Conservation (phyloP, 192 early-diverging fungal species). For the Umbelopsis vinacea region DNA sequence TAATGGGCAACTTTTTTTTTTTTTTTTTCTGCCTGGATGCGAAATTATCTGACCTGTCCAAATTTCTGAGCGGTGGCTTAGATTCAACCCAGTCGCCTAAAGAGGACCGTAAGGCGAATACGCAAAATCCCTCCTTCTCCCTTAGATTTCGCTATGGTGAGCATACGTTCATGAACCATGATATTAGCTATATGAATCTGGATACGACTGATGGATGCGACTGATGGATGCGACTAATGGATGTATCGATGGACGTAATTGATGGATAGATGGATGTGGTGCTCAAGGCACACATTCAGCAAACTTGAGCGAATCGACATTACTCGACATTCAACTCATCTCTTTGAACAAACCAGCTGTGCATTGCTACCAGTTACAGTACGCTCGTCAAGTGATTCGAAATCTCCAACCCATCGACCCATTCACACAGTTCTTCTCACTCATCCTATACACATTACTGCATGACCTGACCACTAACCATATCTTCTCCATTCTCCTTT, state of each 20-base stretch:
- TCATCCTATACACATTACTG: neutral
- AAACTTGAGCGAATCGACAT: too few relatives aligned
- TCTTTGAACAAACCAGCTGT: too few relatives aligned
- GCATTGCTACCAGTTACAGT: too few relatives aligned
- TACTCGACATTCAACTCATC: too few relatives aligned
- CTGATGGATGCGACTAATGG: conserved; percentile 28
- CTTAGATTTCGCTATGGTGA: conserved; percentile 25
- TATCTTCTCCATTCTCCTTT: conserved; percentile 3
- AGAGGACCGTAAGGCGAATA: neutral
- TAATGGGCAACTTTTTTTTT: neutral
- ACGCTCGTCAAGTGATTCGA: too few relatives aligned
- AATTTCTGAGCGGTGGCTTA: conserved; percentile 3
- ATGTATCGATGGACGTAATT: neutral
- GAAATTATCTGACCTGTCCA: neutral
- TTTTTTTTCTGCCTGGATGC: neutral
- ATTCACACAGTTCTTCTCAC: neutral
- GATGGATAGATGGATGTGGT: too few relatives aligned
- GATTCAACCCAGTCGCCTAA: neutral
- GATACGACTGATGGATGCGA: conserved; percentile 23
- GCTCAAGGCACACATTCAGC: too few relatives aligned
- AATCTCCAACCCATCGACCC: too few relatives aligned
- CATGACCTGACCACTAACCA: neutral
- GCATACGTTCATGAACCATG: conserved; percentile 6
- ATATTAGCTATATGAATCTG: neutral
- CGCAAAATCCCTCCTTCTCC: conserved; percentile 13